Conservation (phyloP, 139 green algal genomes). For the Coelastrella sp. region DNA sequence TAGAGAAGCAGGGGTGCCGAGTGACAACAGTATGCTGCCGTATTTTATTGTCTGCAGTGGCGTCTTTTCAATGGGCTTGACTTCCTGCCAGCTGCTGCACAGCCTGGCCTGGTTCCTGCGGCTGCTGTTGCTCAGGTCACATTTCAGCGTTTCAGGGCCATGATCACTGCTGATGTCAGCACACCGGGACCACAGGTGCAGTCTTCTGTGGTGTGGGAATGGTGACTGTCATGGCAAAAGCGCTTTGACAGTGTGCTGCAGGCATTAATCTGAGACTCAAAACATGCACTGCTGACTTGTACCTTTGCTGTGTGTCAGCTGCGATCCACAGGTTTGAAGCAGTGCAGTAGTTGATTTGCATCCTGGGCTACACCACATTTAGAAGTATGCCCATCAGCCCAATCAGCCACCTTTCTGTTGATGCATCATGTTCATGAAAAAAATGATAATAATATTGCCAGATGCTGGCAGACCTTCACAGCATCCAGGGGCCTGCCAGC, state of each 20-base stretch:
- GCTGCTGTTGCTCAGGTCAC: neutral
- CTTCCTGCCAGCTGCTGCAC: neutral
- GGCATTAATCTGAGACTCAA: neutral
- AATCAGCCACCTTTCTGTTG: too few relatives aligned
- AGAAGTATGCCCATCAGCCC: too few relatives aligned
- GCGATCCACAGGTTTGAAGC: too few relatives aligned
- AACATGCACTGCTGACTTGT: neutral
- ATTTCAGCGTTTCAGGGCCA: neutral
- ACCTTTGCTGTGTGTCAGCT: neutral
- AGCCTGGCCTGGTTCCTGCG: conserved; percentile 6
- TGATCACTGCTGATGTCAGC: neutral
- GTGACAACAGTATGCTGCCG: neutral
- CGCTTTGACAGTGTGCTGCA: neutral
- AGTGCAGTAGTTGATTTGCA: too few relatives aligned
- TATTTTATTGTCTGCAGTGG: conserved; percentile 3
- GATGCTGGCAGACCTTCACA: too few relatives aligned
- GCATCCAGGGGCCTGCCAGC: too few relatives aligned
- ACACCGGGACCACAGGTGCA: neutral
- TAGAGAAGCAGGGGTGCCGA: too few relatives aligned
- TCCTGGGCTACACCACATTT: too few relatives aligned
- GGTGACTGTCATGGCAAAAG: neutral
- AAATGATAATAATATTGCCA: too few relatives aligned
- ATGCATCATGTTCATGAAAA: too few relatives aligned
- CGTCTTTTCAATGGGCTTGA: neutral
- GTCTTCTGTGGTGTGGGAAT: neutral